A percentile compares a stretch with the other conserved stretches of the same genome.
phyloP scores from a whole-genome alignment of 1,139 yeast genomes.

The Protomyces lactucae-debilis region DNA sequence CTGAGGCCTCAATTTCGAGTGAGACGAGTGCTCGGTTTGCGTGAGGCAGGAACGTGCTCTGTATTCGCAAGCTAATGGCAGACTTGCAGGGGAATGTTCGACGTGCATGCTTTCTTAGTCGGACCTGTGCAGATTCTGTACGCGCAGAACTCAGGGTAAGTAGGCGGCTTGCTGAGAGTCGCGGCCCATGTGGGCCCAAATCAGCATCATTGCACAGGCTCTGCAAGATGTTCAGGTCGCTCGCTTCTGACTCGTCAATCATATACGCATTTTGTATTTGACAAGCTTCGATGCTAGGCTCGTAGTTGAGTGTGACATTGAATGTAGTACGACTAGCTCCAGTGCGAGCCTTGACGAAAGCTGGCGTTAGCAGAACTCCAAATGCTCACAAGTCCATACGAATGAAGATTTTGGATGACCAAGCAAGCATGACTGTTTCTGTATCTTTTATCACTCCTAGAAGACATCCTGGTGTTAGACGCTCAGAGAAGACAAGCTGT shows the following conservation, averaged over 20 bases:
- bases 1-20: not conserved
- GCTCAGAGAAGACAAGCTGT: not conserved
- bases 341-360: not conserved
- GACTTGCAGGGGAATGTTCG: not conserved
- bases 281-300: not conserved
- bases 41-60: not conserved
- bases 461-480: not conserved
- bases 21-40: not conserved
- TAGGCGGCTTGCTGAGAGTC: not conserved
- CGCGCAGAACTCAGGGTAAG: not conserved
- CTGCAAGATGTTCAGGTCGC: not conserved
- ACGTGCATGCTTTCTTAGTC: not conserved
- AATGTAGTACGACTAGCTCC: not conserved
- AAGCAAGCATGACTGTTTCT: not conserved
- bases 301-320: not conserved
- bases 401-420: not conserved
- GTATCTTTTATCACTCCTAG: not conserved
- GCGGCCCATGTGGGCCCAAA: not conserved
- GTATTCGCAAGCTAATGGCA: not conserved
- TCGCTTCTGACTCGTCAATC: not conserved
- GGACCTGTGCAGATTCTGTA: not conserved
- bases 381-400: not conserved
- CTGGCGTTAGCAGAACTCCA: not conserved
- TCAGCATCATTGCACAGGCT: not conserved
- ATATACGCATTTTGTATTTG: not conserved